Conservation (phyloP, 176 grass and related monocot species). For the Dactylis glomerata region DNA sequence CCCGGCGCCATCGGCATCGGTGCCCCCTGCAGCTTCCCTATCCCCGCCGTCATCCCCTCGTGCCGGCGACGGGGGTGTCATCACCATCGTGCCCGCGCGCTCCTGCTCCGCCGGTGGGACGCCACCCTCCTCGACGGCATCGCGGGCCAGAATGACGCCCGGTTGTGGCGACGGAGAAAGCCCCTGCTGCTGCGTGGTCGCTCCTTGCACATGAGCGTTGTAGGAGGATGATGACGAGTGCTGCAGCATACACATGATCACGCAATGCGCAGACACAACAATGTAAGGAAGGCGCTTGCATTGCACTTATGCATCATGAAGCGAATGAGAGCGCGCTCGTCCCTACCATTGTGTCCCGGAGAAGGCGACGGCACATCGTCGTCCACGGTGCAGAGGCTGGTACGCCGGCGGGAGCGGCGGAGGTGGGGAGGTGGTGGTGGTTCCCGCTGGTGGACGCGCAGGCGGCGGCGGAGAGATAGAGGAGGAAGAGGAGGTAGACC, state of each 20-base stretch:
- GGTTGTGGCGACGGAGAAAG: neutral
- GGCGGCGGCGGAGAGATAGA: slow-evolving; percentile 14
- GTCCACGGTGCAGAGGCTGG: neutral
- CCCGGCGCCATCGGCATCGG: neutral
- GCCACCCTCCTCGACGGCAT: neutral
- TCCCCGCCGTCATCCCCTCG: neutral
- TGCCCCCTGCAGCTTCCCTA: neutral
- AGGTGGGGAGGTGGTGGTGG: neutral
- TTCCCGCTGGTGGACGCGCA: slow-evolving; percentile 31
- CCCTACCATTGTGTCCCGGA: slow-evolving; percentile 3
- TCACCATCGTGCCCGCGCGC: neutral
- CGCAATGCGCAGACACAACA: neutral
- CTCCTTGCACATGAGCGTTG: neutral
- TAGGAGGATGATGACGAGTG: neutral
- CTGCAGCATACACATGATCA: slow-evolving; percentile 13
- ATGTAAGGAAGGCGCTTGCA: neutral
- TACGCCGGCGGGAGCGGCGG: neutral
- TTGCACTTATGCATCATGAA: neutral
- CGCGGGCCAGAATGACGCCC: neutral
- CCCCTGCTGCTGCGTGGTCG: neutral
- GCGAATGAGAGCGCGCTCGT: neutral
- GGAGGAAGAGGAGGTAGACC: slow-evolving; percentile 33
- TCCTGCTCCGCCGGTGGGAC: neutral
- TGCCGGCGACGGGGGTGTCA: neutral
- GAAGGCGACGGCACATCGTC: neutral